Evolutionary conservation across 2,329 filamentous ascomycete genomes (phyloP), one percentile per base, ranked within the genome.

Genomic region (Stagonosporopsis rhizophila): DNA sequence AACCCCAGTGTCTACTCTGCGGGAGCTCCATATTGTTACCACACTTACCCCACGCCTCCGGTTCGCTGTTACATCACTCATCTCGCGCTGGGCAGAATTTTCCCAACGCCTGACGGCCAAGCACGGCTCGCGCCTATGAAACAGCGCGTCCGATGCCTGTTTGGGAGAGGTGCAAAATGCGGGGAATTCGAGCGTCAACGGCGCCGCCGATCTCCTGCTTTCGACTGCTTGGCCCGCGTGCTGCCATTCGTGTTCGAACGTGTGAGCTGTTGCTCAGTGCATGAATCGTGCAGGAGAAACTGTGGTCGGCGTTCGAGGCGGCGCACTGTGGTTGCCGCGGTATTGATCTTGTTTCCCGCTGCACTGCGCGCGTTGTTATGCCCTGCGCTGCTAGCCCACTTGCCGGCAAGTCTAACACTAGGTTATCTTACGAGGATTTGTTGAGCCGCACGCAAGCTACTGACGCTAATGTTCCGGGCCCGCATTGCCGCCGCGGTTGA

Each of bases 61-160:
- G 50, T 47, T 28, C 42, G 46, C 35, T 32, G 47, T 56, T 56
- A 56, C 53, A 56, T 56, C 53, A 56, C 53, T 40, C 42, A 39
- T 52, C 30, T 37, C 44, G 47, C 47, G 53, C 38, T 52, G 47
- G 38, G 48, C 44, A 52, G 48, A 52, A 48, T 52, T 56, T 56
- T 56, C 44, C 14, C 47, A 39, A 30, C 38, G 44, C 25, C 23
- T 34, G 42, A 8, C 30, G 51, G 53, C 47, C 47, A 52, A 56
- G 53, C 46, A 23, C 22, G n/a, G 35, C 40, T 8, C 17, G 17
- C 22, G 37, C 53, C 47, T 51, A 51, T 51, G 37, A 52, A 40
- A 56, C 27, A 19, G 22, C 23, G 42, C 42, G 8, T 17, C 42
- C 25, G 42, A 39, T 52, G 17, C 53, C 53, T 32, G 23, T 47